Base-by-base conservation (phyloP, 345 rosid species). In the Salix viminalis region DNA sequence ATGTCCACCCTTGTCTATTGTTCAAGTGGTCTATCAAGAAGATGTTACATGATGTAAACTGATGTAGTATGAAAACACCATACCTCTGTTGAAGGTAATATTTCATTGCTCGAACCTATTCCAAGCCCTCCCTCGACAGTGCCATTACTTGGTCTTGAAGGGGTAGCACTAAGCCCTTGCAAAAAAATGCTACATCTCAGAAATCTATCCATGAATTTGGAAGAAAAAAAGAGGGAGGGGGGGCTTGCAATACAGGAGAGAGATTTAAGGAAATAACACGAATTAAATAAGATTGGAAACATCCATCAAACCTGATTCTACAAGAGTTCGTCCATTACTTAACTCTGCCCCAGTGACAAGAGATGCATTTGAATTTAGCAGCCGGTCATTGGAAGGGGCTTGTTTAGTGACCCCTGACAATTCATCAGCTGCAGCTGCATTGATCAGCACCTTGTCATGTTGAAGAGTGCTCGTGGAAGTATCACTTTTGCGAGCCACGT, bases 71-170 rank as follows among this genome's bases (percentile, higher is more conserved):
- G 19, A 74, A 70, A 44, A 75, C 34, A 73, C 4, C 73, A 73
- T 88, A 96, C 98, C 97, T 91, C 92, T 54, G 83, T 70, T 56
- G 84, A 75, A 71, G 88, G 87, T 70, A 90, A 77, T 70, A 79
- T 86, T 76, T 84, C 85, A 65, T 88, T 86, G 72, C 82, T 86
- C 7, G 86, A 86, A 84, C 86, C 88, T 74, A 88, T 74, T 71
- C 88, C 97, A 34, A 79, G 72, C 76, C 82, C 93, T 77, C 75
- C 77, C 76, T 86, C 93, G 75, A 79, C 75, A 71, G 85, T 50
- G 79, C 85, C 84, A 69, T 72, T 84, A 73, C 79, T 77, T 64
- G 91, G 87, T 84, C 89, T 90, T 71, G 90, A 80, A 65, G 86
- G 83, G 82, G 83, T 79, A 58, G 83, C 85, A 86, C 73, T 77